Evolutionary conservation across 345 rosid species (phyloP).

Genomic region (Citrus glauca): DNA sequence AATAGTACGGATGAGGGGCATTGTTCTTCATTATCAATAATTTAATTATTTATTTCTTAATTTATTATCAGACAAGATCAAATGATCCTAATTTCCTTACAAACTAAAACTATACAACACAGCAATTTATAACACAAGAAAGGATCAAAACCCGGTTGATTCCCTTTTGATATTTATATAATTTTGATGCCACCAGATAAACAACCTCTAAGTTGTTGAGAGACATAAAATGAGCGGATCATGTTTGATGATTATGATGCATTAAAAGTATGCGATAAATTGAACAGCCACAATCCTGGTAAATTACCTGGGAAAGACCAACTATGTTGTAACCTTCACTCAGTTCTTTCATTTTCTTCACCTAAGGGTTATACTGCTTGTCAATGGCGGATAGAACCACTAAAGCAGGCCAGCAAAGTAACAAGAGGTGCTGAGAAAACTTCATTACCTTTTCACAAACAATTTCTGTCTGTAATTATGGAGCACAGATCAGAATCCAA

Average conservation of each 20-base stretch:
- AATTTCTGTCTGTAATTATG: conserved; percentile 39
- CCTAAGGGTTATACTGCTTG: conserved; percentile 31
- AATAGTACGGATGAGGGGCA: neutral
- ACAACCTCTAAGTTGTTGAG: neutral
- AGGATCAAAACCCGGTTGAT: neutral
- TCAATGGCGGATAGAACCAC: conserved; percentile 3
- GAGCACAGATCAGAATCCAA: conserved; percentile 5
- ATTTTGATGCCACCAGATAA: neutral
- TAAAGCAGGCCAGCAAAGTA: neutral
- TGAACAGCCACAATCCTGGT: neutral
- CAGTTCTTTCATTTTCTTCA: conserved; percentile 74
- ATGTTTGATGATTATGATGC: neutral
- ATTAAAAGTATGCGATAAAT: neutral
- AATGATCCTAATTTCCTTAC: neutral
- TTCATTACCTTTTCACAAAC: conserved; percentile 69
- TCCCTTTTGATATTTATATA: neutral
- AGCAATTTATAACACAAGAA: neutral
- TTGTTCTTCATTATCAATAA: neutral
- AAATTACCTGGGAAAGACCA: conserved; percentile 83
- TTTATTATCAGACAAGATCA: neutral
- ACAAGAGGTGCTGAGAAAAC: conserved; percentile 11
- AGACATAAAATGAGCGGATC: neutral
- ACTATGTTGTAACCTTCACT: conserved; percentile 78
- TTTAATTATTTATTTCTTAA: neutral
- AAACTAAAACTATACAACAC: neutral